phyloP scores from a whole-genome alignment of 208 protist species.

The Leishmania tarentolae region DNA sequence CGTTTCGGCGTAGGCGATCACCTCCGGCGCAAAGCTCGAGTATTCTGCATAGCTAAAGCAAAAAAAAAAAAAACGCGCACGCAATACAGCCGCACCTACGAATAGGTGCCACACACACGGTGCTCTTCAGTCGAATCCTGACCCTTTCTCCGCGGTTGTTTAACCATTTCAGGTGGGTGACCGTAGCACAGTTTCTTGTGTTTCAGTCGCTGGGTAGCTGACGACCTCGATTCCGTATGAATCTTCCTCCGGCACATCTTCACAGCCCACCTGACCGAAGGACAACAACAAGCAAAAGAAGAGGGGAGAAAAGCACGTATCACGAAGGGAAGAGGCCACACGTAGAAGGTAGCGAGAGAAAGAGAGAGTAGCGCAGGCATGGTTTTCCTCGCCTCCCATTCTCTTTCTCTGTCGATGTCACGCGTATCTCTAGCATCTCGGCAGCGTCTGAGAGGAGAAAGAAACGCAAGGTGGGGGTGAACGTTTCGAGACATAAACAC shows the following conservation, averaged over 20 bases:
- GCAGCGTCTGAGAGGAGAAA: too few species aligned
- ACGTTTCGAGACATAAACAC: too few species aligned
- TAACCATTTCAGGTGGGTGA: neutral
- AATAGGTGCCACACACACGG: neutral
- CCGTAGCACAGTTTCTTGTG: neutral
- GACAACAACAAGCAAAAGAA: neutral
- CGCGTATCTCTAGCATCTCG: too few species aligned
- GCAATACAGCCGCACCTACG: neutral
- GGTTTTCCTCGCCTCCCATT: too few species aligned
- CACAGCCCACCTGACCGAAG: neutral
- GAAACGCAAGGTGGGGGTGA: too few species aligned
- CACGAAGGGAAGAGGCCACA: neutral
- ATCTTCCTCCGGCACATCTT: neutral
- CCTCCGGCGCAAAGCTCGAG: neutral
- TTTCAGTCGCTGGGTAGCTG: neutral
- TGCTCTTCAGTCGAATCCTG: neutral
- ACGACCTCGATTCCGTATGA: neutral
- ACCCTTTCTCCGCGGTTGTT: neutral
- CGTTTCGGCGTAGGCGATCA: neutral
- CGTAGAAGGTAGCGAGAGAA: neutral
- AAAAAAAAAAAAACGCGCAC: neutral
- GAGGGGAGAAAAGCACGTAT: neutral
- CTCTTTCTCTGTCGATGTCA: too few species aligned
- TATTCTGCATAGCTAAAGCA: neutral
- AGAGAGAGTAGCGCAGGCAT: too few species aligned